Percentiles rank a stretch among this genome's conserved stretches.
Evolutionary conservation across 306 rosid genomes (phyloP).

Genomic region (Quercus parvula): DNA sequence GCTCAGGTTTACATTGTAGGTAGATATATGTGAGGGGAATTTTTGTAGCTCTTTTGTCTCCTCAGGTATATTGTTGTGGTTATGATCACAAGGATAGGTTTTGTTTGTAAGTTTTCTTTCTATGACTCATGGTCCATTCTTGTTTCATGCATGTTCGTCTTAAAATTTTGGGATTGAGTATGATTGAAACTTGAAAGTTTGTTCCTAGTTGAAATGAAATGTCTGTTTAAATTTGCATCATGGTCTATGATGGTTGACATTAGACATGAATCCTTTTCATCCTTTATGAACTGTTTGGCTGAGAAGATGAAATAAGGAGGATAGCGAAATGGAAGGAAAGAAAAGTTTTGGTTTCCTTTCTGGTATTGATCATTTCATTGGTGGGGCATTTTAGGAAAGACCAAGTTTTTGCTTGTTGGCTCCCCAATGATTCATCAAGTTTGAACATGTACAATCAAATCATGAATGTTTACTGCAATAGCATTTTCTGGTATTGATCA

Average conservation of each 20-base stretch:
- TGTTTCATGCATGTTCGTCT: background rate
- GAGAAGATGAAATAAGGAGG: too few relatives aligned
- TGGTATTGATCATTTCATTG: too few relatives aligned
- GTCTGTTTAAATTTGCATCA: background rate
- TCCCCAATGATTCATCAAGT: too few relatives aligned
- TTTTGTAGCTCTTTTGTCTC: conserved; percentile 29
- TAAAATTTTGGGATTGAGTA: background rate
- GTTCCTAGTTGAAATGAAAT: background rate
- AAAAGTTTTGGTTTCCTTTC: too few relatives aligned
- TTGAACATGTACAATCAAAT: too few relatives aligned
- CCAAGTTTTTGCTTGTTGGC: too few relatives aligned
- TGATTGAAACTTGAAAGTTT: too few relatives aligned
- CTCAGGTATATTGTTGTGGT: conserved; percentile 17
- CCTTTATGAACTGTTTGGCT: too few relatives aligned
- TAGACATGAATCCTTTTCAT: background rate
- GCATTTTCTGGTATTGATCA: too few relatives aligned
- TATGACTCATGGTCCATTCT: background rate
- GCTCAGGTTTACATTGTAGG: conserved; percentile 20
- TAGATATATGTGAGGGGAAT: conserved; percentile 14
- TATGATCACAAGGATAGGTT: conserved; percentile 21
- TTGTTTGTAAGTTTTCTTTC: background rate
- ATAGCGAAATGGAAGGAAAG: too few relatives aligned
- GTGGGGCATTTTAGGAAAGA: too few relatives aligned
- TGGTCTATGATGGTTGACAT: background rate
- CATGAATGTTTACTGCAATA: too few relatives aligned